phyloP scores from a whole-genome alignment of 202 grass and related monocot genomes.

The Carex sylvatica region DNA sequence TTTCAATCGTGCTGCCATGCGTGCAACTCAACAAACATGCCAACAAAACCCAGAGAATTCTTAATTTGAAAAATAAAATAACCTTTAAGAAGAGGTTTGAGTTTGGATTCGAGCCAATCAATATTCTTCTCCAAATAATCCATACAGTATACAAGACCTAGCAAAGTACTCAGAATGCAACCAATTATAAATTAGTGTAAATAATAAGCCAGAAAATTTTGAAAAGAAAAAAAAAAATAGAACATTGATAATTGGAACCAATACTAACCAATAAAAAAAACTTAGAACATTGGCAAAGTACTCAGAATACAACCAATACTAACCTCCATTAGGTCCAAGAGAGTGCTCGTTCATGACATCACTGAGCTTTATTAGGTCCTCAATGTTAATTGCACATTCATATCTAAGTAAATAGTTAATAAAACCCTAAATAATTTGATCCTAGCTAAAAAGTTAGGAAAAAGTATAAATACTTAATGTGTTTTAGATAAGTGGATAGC shows the following conservation, averaged over 20 bases:
- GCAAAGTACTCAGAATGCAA: slow-evolving; percentile 14
- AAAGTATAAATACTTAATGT: neutral
- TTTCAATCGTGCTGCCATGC: neutral
- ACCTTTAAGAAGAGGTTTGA: slow-evolving; percentile 92
- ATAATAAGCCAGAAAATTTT: neutral
- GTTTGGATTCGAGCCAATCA: slow-evolving; percentile 78
- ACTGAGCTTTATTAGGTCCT: slow-evolving; percentile 85
- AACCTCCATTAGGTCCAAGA: slow-evolving; percentile 98
- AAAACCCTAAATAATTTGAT: slow-evolving; percentile 8
- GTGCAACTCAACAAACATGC: neutral
- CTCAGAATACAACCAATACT: too few relatives aligned
- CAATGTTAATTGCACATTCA: slow-evolving; percentile 84
- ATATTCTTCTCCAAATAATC: slow-evolving; percentile 98
- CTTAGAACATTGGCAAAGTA: neutral
- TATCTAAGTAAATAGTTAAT: slow-evolving; percentile 60
- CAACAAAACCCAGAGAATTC: neutral
- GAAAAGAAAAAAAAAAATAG: neutral
- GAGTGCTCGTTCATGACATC: slow-evolving; percentile 89
- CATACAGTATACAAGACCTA: slow-evolving; percentile 97
- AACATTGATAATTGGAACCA: neutral
- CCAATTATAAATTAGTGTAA: neutral
- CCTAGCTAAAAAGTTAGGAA: neutral
- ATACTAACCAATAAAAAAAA: slow-evolving; percentile 32
- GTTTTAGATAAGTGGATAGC: slow-evolving; percentile 24
- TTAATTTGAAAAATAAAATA: neutral